Percentiles rank a stretch among this genome's conserved stretches.
phyloP scores from a whole-genome alignment of 148 eudicot species.

The Pouteria glomerata region DNA sequence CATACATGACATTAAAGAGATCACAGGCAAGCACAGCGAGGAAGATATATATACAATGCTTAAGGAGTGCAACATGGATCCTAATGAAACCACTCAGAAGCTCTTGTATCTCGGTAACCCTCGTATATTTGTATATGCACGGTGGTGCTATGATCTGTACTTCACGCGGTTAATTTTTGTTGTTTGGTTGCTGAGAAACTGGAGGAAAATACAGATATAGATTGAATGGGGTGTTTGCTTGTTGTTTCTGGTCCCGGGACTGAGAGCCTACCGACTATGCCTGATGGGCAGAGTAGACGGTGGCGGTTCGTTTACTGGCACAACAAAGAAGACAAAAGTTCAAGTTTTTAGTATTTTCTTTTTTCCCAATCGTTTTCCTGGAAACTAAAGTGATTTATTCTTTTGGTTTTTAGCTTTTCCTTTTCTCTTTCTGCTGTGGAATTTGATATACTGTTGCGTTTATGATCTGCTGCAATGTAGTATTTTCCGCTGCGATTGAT shows the following conservation, averaged over 20 bases:
- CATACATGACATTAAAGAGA: slow-evolving; percentile 46
- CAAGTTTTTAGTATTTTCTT: background rate
- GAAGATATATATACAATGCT: slow-evolving; percentile 48
- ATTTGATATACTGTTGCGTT: no score
- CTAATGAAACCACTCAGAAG: slow-evolving; percentile 42
- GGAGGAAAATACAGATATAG: background rate
- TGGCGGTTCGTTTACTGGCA: background rate
- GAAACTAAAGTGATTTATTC: no score
- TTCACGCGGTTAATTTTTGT: no score
- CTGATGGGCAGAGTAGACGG: no score
- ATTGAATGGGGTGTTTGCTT: background rate
- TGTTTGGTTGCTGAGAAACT: no score
- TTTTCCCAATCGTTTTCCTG: background rate
- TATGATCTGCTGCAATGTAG: no score
- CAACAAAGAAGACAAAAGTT: background rate
- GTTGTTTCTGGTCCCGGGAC: no score
- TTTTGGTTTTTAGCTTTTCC: no score
- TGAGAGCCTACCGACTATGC: no score
- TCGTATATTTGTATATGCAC: background rate
- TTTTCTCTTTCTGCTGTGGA: no score
- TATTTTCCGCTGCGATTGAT: no score
- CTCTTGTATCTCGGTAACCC: slow-evolving; percentile 33
- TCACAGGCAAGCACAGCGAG: slow-evolving; percentile 40
- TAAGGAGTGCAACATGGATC: slow-evolving; percentile 47
- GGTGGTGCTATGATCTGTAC: no score